A percentile compares a stretch with the other conserved stretches of the same genome.
phyloP scores from a whole-genome alignment of 2,329 filamentous ascomycete genomes.

The Sclerotinia subarctica region DNA sequence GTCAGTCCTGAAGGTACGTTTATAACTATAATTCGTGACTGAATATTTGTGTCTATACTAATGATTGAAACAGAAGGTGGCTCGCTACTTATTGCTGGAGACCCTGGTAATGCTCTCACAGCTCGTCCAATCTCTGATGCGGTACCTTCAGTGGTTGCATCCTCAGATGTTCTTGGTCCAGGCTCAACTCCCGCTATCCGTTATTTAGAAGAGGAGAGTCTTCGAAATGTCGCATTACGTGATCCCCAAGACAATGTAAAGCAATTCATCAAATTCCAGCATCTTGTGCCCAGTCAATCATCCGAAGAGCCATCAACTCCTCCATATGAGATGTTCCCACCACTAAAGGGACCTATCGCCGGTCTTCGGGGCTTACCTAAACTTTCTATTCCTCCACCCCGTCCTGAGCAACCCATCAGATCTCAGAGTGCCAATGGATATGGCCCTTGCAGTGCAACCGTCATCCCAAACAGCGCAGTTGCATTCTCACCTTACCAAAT shows the following conservation, averaged over 20 bases:
- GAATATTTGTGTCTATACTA: not conserved
- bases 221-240: conserved; percentile 65
- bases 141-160: conserved; percentile 80
- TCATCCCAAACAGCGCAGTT: conserved; percentile 20
- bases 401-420: conserved; percentile 35
- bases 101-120: conserved; percentile 73
- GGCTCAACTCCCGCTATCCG: conserved; percentile 60
- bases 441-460: conserved; percentile 19
- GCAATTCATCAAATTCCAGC: conserved; percentile 86
- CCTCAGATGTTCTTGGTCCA: conserved; percentile 83
- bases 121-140: conserved; percentile 70
- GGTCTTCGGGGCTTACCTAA: conserved; percentile 59
- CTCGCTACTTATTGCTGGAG: conserved; percentile 71
- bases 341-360: conserved; percentile 46
- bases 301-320: conserved; percentile 65
- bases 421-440: conserved; percentile 33
- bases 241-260: conserved; percentile 92
- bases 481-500: conserved; percentile 51
- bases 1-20: conserved; percentile 45
- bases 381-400: conserved; percentile 53
- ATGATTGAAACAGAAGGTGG: conserved; percentile 45
- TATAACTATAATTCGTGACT: not conserved
- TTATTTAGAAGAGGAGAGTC: conserved; percentile 69
- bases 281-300: conserved; percentile 48
- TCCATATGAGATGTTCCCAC: conserved; percentile 62